phyloP scores from a whole-genome alignment of 140 eudicot species.

The Bidens hawaiensis region DNA sequence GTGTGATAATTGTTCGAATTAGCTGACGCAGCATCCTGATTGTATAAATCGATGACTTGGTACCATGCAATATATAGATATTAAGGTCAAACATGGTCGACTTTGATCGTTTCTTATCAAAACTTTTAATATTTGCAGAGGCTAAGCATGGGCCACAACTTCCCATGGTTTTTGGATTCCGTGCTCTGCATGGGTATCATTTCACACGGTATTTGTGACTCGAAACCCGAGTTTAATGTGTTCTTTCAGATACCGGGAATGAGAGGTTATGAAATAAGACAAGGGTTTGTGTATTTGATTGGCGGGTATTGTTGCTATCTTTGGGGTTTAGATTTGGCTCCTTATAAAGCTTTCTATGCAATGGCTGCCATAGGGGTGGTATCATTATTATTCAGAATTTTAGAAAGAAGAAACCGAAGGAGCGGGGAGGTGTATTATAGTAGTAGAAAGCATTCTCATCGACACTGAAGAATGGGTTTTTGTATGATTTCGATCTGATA shows the following conservation, averaged over 20 bases:
- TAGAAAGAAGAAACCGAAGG: constrained; percentile 61
- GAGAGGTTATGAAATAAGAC: constrained; percentile 51
- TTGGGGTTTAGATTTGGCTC: constrained; percentile 73
- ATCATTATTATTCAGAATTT: constrained; percentile 56
- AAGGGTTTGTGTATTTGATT: constrained; percentile 69
- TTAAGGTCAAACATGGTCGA: neutral
- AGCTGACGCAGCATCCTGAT: neutral
- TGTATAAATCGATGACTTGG: neutral
- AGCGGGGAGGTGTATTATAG: constrained; percentile 58
- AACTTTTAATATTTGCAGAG: constrained; percentile 53
- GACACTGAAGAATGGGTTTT: constrained; percentile 41
- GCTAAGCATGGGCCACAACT: constrained; percentile 55
- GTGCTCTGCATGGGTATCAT: constrained; percentile 62
- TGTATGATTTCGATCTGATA: constrained; percentile 7
- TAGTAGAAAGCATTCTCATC: constrained; percentile 82
- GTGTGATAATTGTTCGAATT: neutral
- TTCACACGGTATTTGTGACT: constrained; percentile 70
- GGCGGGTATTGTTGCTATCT: constrained; percentile 74
- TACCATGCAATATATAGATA: neutral
- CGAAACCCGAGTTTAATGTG: constrained; percentile 80
- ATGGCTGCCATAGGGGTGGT: constrained; percentile 72
- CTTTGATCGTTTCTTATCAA: neutral
- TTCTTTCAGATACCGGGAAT: constrained; percentile 57
- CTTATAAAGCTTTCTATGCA: constrained; percentile 74
- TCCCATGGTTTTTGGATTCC: constrained; percentile 90